Evolutionary conservation across 495 filamentous ascomycete species (phyloP), one percentile per base, ranked within the genome.

Genomic region (Neurospora sp.): DNA sequence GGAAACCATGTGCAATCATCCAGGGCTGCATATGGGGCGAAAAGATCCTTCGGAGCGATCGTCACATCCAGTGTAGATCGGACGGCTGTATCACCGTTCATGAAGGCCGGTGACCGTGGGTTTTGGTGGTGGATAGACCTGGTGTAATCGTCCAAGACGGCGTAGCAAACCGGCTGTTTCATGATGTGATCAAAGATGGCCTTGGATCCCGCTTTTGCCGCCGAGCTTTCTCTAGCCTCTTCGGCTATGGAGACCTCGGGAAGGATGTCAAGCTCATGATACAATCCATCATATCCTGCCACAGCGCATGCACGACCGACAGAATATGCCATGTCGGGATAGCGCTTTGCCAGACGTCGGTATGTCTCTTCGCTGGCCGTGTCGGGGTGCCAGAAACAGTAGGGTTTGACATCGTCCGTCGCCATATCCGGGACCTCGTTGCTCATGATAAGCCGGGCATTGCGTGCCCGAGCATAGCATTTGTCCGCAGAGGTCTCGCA

Each of bases 351-450:
- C 35, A 83, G 70, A 37, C 44, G 44, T 10, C 79, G 76, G 54
- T 79, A 81, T 2, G 83, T 84, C 38, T 78, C 74, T 73, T 85
- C 82, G 4, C 39, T 71, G 44, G 82, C 77, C 18, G 77, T 40
- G 0, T 82, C 77, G 12, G 83, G 83, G 74, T 84, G 71, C 83
- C 83, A 85, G 31, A 86, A 81, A 71, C 83, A 84, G 77, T 86
- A 86, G 40, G 84, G 82, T 27, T 78, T 59, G 16, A 75, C 73
- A n/a, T 77, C 76, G 23, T 78, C 46, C 14, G 27, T 18, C 37
- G 73, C 44, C 72, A 83, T 78, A 71, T 78, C 74, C 27, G 82
- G 81, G 37, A 84, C 78, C 54, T 62, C 70, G 71, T 82, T 76
- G 78, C 80, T 82, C 82, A 84, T 84, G 54, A 84, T 83, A 48